Base-by-base conservation (phyloP, 331 rosid genomes). In the Rosa hybrid region DNA sequence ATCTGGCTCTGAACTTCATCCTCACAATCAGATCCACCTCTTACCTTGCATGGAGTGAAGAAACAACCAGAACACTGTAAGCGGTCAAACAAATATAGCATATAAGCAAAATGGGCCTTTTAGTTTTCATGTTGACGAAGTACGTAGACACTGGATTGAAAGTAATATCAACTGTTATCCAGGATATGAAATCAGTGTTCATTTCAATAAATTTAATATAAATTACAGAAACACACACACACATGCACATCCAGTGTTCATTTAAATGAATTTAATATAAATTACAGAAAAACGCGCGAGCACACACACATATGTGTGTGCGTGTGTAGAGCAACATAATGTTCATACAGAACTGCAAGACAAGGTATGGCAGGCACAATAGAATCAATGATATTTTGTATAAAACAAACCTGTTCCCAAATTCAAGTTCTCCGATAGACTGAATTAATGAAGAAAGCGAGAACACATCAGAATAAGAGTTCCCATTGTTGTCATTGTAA, bases 401-500 rank as follows among this genome's bases (percentile, higher is more conserved):
- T 30, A 17, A 44, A 64, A 86, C 79, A 77, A 76, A 95, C 99
- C 98, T 93, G 99, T 82, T 93, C 85, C 97, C 98, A 73, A 93
- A 93, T 85, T 93, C 99, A 68, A 95, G 97, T 84, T 91, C 94
- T 12, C 99, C 99, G 59, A 91, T 89, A 20, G 99, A 90, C 86
- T 93, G 97, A 83, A 93, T 90, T 82, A 93, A 72, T 64, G 97
- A 91, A 88, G 96, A 92, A 84, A 95, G 97, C 99, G 98, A 95
- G 89, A 91, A 95, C 71, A 89, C 97, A 80, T 95, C 99, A 27
- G 99, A 95, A 88, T 89, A 95, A 30, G 92, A 91, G 83, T 93
- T 95, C 65, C 98, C 98, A 45, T 84, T 93, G 88, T 95, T 95
- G 89, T 95, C 98, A 70, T 95, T 95, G 81, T 95, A 95, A 98